Evolutionary conservation across 495 filamentous ascomycete species (phyloP), one percentile per base, ranked within the genome.

Genomic region (Penicillium turbatum): DNA sequence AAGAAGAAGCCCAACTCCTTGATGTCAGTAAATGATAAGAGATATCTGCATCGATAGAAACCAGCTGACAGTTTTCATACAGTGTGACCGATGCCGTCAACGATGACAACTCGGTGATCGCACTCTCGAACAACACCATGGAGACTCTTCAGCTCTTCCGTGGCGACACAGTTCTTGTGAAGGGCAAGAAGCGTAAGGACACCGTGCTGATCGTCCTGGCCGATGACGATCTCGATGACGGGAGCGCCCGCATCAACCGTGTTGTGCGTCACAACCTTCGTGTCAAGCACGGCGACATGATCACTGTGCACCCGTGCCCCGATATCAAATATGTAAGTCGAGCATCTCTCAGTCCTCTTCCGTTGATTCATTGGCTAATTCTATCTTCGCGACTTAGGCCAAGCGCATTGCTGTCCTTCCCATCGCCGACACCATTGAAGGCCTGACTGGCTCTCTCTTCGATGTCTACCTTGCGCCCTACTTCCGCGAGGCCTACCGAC

Each of bases 1-100:
- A 98, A 98, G 85, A 98, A 98, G 91, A 98, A 98, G 91, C 91
- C 91, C 54, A 98, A 98, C 76, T 91, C 89, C 55, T 74, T 98
- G 73, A 95, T 97, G 90, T 92, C 80, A 64, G 87, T 72, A 58
- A 34, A n/a, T 37, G 19, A 36, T 5, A 12, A 32, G 27, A 26
- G 36, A 27, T 36, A 8, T 32, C 56, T 42, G 37, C 43, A 42
- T 26, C 41, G 34, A 36, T 42, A 21, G 15, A 13, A 32, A 10
- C 54, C 43, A 62, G 63, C 77, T 82, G 53, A 82, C 69, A 47
- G 16, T 56, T 57, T 44, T 42, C 57, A 57, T 64, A 47, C 58
- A 92, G 89, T 76, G 95, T 98, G 51, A 98, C 93, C 66, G 93
- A 98, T 83, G 89, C 95, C 74, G 78, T 86, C 56, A 97, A 95